phyloP scores from a whole-genome alignment of 345 rosid genomes.

The Aquilaria yunnanensis region DNA sequence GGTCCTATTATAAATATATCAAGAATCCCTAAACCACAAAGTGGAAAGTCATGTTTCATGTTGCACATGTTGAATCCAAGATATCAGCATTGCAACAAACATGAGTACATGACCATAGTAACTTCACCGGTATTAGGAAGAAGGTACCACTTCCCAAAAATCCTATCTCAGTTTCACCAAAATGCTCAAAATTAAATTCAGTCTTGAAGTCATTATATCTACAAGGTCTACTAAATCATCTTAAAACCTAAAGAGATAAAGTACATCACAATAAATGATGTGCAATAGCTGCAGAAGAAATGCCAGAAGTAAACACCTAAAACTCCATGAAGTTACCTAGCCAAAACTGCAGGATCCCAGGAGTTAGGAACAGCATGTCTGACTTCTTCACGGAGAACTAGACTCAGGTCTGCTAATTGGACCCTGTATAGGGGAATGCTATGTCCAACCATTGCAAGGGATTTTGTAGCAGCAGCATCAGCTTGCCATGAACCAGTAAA shows the following conservation, averaged over 20 bases:
- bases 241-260: neutral
- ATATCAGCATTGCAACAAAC: too few relatives aligned
- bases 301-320: neutral
- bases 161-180: too few relatives aligned
- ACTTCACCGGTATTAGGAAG: too few relatives aligned
- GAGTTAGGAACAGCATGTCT: conserved; percentile 80
- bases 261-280: neutral
- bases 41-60: too few relatives aligned
- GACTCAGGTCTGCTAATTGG: conserved; percentile 40
- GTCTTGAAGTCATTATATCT: neutral
- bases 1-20: too few relatives aligned
- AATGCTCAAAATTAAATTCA: neutral
- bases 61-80: too few relatives aligned
- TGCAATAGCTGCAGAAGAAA: conserved; percentile 1
- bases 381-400: conserved; percentile 56
- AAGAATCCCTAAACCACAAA: too few relatives aligned
- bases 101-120: too few relatives aligned
- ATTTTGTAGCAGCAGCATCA: conserved; percentile 93
- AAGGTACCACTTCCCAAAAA: too few relatives aligned
- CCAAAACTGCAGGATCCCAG: conserved; percentile 98
- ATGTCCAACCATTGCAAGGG: conserved; percentile 86
- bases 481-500: conserved; percentile 93
- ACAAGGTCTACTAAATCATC: neutral
- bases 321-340: conserved; percentile 39
- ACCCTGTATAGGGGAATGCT: conserved; percentile 64